A percentile compares a stretch with the other conserved stretches of the same genome.
phyloP scores from a whole-genome alignment of 2,329 filamentous ascomycete genomes.

The Aspergillus quadrilineatus region DNA sequence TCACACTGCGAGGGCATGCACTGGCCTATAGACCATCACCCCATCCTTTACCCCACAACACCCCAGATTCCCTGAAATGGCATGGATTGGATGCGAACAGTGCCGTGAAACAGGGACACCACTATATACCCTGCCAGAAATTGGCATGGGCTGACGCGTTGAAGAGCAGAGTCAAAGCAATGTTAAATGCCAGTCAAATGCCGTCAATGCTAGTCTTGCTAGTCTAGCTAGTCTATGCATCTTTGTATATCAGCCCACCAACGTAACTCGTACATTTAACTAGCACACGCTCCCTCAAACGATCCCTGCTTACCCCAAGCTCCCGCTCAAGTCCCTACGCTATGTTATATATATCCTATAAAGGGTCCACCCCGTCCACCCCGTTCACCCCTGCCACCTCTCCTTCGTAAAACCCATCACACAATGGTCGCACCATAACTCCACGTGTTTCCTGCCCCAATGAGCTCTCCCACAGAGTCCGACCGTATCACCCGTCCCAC shows the following conservation, averaged over 20 bases:
- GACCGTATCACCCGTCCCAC: constrained; percentile 22
- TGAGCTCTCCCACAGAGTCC: constrained; percentile 7
- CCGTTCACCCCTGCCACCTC: not conserved
- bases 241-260: not conserved
- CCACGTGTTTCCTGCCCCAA: not conserved
- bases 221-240: not conserved
- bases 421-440: constrained; percentile 7
- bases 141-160: not conserved
- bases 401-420: not conserved
- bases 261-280: not conserved
- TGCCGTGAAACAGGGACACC: not conserved
- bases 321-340: not conserved
- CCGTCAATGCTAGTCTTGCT: too few species aligned
- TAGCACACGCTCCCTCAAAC: not conserved
- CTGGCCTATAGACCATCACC: not conserved
- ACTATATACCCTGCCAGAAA: not conserved
- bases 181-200: not conserved
- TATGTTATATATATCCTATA: not conserved
- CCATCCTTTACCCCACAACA: not conserved
- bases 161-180: not conserved
- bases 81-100: not conserved
- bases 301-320: not conserved
- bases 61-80: not conserved
- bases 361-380: too few species aligned
- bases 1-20: too few species aligned